phyloP scores from a whole-genome alignment of 495 filamentous ascomycete genomes.

The Xylona heveae region DNA sequence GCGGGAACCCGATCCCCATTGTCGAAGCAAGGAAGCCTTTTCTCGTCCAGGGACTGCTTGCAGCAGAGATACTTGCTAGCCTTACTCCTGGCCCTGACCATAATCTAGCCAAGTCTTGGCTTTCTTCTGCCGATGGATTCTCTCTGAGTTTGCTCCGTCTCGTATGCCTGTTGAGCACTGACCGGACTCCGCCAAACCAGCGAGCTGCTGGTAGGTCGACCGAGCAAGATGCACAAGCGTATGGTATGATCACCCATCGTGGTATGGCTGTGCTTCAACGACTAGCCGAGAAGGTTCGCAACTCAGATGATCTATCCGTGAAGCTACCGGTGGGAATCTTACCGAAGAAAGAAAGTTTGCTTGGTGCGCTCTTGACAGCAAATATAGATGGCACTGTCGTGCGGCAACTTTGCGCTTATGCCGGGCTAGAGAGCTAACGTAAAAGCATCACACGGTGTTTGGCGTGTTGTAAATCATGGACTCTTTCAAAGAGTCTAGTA shows the following conservation, averaged over 20 bases:
- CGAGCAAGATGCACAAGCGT: conserved; percentile 24
- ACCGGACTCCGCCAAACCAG: conserved; percentile 16
- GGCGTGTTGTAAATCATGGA: too few species aligned
- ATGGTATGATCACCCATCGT: conserved; percentile 38
- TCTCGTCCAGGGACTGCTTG: conserved; percentile 76
- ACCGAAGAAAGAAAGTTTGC: conserved; percentile 46
- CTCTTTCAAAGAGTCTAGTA: too few species aligned
- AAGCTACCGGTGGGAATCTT: conserved; percentile 41
- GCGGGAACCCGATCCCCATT: conserved; percentile 27
- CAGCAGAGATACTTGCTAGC: conserved; percentile 69
- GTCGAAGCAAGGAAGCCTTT: conserved; percentile 68
- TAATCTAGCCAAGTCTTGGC: conserved; percentile 57
- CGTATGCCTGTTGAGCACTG: conserved; percentile 43
- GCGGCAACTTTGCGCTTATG: conserved; percentile 52
- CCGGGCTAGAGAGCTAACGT: conserved; percentile 32
- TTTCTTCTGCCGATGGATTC: conserved; percentile 70
- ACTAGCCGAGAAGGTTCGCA: conserved; percentile 49
- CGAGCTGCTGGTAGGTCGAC: conserved; percentile 8
- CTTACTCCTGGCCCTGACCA: conserved; percentile 52
- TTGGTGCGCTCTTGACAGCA: conserved; percentile 42
- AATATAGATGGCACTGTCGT: conserved; percentile 38
- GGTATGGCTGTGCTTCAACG: conserved; percentile 47
- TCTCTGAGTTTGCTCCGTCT: conserved; percentile 56
- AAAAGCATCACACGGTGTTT: too few species aligned
- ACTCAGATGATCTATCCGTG: conserved; percentile 26